Percentiles rank a stretch among this genome's conserved stretches.
Evolutionary conservation across 768 basidiomycete species (phyloP).

Genomic region (Jaapia argillacea): DNA sequence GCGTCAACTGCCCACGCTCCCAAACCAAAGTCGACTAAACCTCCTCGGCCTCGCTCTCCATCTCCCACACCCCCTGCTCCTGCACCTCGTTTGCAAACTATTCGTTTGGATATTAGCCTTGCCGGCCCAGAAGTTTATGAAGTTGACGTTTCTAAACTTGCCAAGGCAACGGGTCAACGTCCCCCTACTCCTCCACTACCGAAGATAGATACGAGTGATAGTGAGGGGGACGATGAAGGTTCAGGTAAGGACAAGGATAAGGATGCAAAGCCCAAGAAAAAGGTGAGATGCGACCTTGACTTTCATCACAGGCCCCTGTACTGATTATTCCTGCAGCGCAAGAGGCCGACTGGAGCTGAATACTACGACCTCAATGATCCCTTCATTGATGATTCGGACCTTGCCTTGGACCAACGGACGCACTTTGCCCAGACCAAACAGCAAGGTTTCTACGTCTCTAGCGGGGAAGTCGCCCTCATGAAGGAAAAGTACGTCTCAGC

Average conservation of each 20-base stretch:
- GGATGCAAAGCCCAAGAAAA: slow-evolving; percentile 21
- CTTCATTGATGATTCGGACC: slow-evolving; percentile 96
- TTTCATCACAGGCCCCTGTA: background rate
- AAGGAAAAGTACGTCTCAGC: slow-evolving; percentile 50
- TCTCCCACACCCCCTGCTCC: slow-evolving; percentile 44
- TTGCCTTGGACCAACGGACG: slow-evolving; percentile 83
- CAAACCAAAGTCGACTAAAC: slow-evolving; percentile 45
- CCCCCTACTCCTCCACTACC: slow-evolving; percentile 41
- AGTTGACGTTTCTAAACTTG: slow-evolving; percentile 48
- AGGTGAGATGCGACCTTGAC: slow-evolving; percentile 26
- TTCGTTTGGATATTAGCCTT: slow-evolving; percentile 58
- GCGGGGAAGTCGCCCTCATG: slow-evolving; percentile 78
- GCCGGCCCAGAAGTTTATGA: slow-evolving; percentile 72
- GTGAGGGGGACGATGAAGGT: slow-evolving; percentile 28
- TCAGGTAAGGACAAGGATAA: slow-evolving; percentile 18
- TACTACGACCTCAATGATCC: slow-evolving; percentile 91
- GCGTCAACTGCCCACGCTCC: slow-evolving; percentile 15
- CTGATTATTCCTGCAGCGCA: slow-evolving; percentile 20
- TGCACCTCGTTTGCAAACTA: slow-evolving; percentile 46
- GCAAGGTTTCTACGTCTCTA: slow-evolving; percentile 86
- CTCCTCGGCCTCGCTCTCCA: slow-evolving; percentile 33
- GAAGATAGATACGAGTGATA: slow-evolving; percentile 40
- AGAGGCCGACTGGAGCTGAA: slow-evolving; percentile 47
- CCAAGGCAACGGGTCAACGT: slow-evolving; percentile 59
- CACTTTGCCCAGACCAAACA: slow-evolving; percentile 89